Conservation (phyloP, 768 basidiomycete genomes). For the Tulasnella calospora region DNA sequence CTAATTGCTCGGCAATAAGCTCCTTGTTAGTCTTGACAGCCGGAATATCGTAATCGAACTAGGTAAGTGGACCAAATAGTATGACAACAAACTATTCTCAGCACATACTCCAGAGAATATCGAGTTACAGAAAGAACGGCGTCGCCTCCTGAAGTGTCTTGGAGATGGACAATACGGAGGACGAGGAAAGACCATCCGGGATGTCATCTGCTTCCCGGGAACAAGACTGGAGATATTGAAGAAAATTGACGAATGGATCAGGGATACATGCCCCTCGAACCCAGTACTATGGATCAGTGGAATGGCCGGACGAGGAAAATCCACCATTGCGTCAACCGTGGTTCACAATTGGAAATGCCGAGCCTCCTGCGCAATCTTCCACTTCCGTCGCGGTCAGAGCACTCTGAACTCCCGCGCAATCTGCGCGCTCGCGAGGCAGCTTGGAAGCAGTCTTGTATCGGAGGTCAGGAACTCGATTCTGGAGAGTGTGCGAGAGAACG, state of each 20-base stretch:
- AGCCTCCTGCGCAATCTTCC: neutral
- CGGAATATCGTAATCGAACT: neutral
- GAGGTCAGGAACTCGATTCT: neutral
- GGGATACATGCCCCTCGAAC: neutral
- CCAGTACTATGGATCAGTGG: neutral
- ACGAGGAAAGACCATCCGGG: neutral
- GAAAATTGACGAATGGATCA: neutral
- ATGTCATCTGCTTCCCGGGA: neutral
- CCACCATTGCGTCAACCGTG: neutral
- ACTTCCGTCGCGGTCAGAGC: neutral
- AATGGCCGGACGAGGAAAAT: neutral
- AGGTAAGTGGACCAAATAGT: neutral
- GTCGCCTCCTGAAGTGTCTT: neutral
- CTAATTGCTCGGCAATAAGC: neutral
- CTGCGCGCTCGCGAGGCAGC: neutral
- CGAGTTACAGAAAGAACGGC: neutral
- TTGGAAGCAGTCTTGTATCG: neutral
- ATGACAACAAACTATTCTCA: neutral
- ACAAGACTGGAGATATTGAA: neutral
- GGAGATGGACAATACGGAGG: neutral
- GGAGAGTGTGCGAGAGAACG: neutral
- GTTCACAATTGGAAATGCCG: neutral
- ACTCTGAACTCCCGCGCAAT: neutral
- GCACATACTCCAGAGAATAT: neutral
- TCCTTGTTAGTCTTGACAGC: neutral